phyloP scores from a whole-genome alignment of 2,329 filamentous ascomycete genomes.

The Aspergillus ruber region DNA sequence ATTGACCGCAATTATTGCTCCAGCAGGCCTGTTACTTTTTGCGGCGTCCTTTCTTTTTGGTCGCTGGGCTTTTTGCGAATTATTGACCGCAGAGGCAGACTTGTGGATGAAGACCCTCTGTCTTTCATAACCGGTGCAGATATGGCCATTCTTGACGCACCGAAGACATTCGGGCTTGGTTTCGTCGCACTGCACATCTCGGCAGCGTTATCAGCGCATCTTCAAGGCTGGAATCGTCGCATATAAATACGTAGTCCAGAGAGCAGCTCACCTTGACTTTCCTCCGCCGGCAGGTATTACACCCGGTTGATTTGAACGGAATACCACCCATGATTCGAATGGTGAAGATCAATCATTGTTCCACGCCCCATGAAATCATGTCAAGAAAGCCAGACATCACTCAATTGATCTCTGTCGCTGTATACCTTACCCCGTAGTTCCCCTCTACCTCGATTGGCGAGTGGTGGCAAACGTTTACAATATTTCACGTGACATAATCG shows the following conservation, averaged over 20 bases:
- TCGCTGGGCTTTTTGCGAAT: conserved; percentile 3
- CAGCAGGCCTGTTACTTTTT: not conserved
- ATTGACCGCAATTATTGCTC: not conserved
- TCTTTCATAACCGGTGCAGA: conserved; percentile 14
- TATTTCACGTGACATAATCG: not conserved
- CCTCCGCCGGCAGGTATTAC: conserved; percentile 14
- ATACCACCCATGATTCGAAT: conserved; percentile 8
- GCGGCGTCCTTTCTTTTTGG: not conserved
- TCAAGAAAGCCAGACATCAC: not conserved
- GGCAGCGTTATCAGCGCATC: not conserved
- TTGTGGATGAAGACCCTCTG: conserved; percentile 11
- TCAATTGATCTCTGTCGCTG: not conserved
- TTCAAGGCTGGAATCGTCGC: not conserved
- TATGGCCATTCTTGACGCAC: conserved; percentile 18
- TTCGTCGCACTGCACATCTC: conserved; percentile 16
- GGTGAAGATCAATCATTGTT: not conserved
- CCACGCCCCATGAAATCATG: not conserved
- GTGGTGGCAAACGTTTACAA: not conserved
- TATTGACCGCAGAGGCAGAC: conserved; percentile 4
- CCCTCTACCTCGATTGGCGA: no score
- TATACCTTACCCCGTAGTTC: no score
- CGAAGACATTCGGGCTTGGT: conserved; percentile 14
- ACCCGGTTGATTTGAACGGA: conserved; percentile 14
- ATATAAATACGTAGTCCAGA: not conserved
- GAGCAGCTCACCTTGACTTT: conserved; percentile 13